Evolutionary conservation across 208 protist genomes (phyloP).

Genomic region (Trichomonas gallinae): DNA sequence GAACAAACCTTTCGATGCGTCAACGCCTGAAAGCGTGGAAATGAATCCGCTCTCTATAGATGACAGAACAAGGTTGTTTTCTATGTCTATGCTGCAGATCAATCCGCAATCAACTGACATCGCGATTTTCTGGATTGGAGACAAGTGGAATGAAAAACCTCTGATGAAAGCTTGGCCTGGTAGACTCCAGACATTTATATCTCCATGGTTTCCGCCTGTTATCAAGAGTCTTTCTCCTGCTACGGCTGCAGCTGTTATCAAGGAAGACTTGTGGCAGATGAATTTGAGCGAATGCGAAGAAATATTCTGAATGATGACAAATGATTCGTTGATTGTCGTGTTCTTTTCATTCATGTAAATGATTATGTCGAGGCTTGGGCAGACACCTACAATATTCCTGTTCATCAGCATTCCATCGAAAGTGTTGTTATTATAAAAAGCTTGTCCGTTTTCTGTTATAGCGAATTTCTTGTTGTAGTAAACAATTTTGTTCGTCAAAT

Average conservation of each 20-base stretch:
- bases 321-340: background rate
- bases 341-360: background rate
- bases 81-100: background rate
- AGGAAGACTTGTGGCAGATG: background rate
- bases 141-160: background rate
- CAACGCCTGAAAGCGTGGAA: background rate
- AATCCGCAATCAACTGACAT: background rate
- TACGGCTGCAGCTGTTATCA: background rate
- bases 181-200: background rate
- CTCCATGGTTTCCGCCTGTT: background rate
- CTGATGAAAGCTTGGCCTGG: background rate
- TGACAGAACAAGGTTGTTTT: background rate
- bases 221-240: background rate
- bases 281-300: background rate
- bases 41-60: background rate
- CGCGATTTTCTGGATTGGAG: background rate
- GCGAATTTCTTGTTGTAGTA: background rate
- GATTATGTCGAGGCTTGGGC: background rate
- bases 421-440: background rate
- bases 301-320: background rate
- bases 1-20: background rate
- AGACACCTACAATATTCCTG: background rate
- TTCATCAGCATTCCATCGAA: background rate
- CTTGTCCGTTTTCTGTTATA: background rate
- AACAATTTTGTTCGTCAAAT: background rate